A percentile compares a stretch with the other conserved stretches of the same genome.
Evolutionary conservation across 1,284 basidiomycete species (phyloP).

Genomic region (Puccinia polysora): DNA sequence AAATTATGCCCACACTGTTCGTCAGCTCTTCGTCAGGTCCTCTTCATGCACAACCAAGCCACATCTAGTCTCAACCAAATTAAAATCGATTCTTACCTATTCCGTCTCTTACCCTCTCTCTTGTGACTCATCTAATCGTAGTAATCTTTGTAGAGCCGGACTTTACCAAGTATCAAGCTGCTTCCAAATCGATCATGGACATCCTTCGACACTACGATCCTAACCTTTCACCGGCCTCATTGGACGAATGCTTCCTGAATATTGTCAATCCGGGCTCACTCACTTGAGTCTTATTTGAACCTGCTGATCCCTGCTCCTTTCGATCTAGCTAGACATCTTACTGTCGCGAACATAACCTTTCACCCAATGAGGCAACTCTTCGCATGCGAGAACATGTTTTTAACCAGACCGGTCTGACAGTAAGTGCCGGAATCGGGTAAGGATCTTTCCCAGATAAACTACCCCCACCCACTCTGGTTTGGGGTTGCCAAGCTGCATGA

Average conservation of each 20-base stretch:
- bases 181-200: conserved; percentile 20
- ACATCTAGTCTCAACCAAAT: too few relatives aligned
- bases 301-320: neutral
- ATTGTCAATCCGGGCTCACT: conserved; percentile 1
- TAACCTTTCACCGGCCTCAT: conserved; percentile 14
- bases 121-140: neutral
- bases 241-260: conserved; percentile 32
- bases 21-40: neutral
- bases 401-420: conserved; percentile 8
- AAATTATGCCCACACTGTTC: conserved; percentile 30
- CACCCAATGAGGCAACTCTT: conserved; percentile 6
- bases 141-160: conserved; percentile 24
- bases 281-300: neutral
- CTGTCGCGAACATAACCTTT: conserved; percentile 17
- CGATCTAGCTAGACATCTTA: neutral
- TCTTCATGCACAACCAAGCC: too few relatives aligned
- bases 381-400: conserved; percentile 16
- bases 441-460: too few relatives aligned
- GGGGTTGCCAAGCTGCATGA: neutral
- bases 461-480: neutral
- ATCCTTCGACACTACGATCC: conserved; percentile 31
- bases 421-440: conserved; percentile 27
- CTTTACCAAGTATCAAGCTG: conserved; percentile 16
- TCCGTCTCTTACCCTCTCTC: neutral
- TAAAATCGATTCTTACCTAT: neutral